Base-by-base conservation (phyloP, 2,329 filamentous ascomycete species). In the Exserohilum rostratum region DNA sequence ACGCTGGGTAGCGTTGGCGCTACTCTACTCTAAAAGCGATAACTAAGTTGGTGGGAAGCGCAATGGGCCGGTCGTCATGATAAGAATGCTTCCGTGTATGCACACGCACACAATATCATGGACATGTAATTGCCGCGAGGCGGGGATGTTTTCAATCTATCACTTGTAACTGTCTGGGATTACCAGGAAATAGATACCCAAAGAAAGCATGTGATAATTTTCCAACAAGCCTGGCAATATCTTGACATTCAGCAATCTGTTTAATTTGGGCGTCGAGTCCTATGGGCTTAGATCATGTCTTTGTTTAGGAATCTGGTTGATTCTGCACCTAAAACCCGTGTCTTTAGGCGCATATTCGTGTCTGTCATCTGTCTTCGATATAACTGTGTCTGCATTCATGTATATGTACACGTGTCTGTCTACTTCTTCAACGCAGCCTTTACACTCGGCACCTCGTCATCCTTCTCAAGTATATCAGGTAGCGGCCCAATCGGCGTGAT, bases 401-500 rank as follows among this genome's bases (percentile, higher is more conserved):
- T 35, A 35, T n/a, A 35, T 11, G 10, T 22, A 12, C 11, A 33
- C 31, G 11, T 12, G 20, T 46, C 2, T 17, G 6, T n/a, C 38
- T 55, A 56, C 33, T 50, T 50, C 6, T 43, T 48, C 39, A 53
- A 22, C 30, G 62, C 66, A 33, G 62, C 68, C 64, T 68, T 72
- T 11, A 75, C 87, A 37, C 85, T 87, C 6, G 80, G 62, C 5
- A 96, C 91, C 79, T 96, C 93, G 66, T 95, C 85, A 37, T 89
- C 89, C 66, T 90, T 78, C 4, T 84, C 85, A 76, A 97, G 68
- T 58, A 99, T 89, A 77, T 96, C 84, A 34, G 93, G 93, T 69
- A 91, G 66, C 5, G 95, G 93, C 0, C 93, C 93, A 13, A 96
- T 71, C 1, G 93, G 93, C 20, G 91, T 93, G 70, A 99, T 96